Percentiles rank a stretch among this genome's conserved stretches.
These are phyloP conservation scores for Albizia julibrissin DNA, from an alignment of 306 rosid species.

Conservation along the genomic window DNA sequence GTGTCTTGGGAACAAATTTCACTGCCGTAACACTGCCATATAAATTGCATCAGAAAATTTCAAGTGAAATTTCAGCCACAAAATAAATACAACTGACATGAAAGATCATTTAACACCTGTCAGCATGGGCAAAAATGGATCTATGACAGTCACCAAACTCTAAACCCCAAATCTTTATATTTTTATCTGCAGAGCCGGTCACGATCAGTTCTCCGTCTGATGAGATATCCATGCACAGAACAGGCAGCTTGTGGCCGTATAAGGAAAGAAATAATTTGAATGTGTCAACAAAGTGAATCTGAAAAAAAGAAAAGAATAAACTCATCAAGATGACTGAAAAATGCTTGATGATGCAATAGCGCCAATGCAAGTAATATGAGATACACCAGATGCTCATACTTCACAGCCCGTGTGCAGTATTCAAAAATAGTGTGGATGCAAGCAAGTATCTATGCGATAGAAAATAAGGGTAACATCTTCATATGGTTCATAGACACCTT, in stretches of 20 bases:
- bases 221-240: slow-evolving; percentile 94
- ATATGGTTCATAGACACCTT: background rate
- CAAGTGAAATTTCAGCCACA: slow-evolving; percentile 8
- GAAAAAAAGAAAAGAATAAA: slow-evolving; percentile 34
- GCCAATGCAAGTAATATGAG: slow-evolving; percentile 1
- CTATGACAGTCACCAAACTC: slow-evolving; percentile 96
- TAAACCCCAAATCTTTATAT: slow-evolving; percentile 96
- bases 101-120: slow-evolving; percentile 58
- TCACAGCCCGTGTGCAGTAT: background rate
- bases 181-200: slow-evolving; percentile 96
- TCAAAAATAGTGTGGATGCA: background rate
- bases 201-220: slow-evolving; percentile 91
- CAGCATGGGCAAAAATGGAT: slow-evolving; percentile 89
- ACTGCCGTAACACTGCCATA: slow-evolving; percentile 81
- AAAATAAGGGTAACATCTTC: background rate
- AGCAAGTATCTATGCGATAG: background rate
- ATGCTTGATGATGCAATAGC: background rate
- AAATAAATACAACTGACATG: background rate
- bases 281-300: slow-evolving; percentile 80
- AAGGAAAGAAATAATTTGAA: slow-evolving; percentile 80
- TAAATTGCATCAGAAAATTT: slow-evolving; percentile 38
- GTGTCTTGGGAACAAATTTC: slow-evolving; percentile 79
- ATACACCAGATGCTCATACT: background rate
- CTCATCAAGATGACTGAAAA: slow-evolving; percentile 29
- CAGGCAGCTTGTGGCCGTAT: slow-evolving; percentile 94